phyloP scores from a whole-genome alignment of 2,329 filamentous ascomycete species.

The Phoma herbarum region DNA sequence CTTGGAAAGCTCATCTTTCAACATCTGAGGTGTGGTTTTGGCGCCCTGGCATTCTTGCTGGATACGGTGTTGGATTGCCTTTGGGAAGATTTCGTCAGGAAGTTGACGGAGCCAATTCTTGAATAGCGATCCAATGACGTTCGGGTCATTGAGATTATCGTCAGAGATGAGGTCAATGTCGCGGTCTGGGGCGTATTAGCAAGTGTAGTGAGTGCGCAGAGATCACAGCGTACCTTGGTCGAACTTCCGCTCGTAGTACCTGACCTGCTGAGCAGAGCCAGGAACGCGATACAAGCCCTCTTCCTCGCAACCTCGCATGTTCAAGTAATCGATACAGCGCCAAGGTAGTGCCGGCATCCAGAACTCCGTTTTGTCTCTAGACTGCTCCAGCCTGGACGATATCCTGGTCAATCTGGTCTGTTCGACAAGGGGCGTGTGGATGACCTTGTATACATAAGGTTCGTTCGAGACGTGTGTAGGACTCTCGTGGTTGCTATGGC shows the following conservation, averaged over 20 bases:
- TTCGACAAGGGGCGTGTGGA: constrained; percentile 85
- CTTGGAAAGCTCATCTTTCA: constrained; percentile 91
- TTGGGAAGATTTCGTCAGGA: constrained; percentile 94
- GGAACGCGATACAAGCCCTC: constrained; percentile 94
- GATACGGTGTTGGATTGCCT: constrained; percentile 80
- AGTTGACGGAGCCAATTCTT: constrained; percentile 95
- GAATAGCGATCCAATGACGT: constrained; percentile 94
- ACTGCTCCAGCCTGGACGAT: constrained; percentile 85
- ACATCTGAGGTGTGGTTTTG: constrained; percentile 80
- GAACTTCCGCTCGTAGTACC: constrained; percentile 91
- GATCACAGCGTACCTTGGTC: constrained; percentile 71
- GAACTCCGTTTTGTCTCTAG: constrained; percentile 94
- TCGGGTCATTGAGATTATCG: constrained; percentile 90
- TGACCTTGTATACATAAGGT: constrained; percentile 83
- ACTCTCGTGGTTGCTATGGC: constrained; percentile 74
- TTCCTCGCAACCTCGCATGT: constrained; percentile 92
- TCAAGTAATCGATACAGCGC: constrained; percentile 90
- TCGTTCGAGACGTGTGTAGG: constrained; percentile 73
- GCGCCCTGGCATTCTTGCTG: constrained; percentile 80
- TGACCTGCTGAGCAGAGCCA: constrained; percentile 87
- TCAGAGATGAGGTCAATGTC: constrained; percentile 92
- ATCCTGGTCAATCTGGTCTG: constrained; percentile 92
- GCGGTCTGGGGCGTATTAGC: constrained; percentile 64
- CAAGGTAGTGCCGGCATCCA: constrained; percentile 98
- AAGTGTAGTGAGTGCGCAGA: background rate